Evolutionary conservation across 768 basidiomycete genomes (phyloP), one percentile per base, ranked within the genome.

Genomic region (Pleurotus giganteus): DNA sequence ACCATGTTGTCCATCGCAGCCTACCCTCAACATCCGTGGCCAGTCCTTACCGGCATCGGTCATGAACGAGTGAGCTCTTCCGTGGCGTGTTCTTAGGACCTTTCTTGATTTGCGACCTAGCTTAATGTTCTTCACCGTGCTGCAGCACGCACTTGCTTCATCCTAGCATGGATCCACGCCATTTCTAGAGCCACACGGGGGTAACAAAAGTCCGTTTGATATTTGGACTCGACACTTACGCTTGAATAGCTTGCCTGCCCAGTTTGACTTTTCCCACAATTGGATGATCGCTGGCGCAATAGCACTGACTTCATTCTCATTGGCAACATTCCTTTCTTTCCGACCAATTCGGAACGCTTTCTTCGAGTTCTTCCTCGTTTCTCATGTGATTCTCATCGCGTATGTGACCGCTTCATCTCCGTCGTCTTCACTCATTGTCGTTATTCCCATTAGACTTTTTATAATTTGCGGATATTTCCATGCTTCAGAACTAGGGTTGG

Each of bases 31-130:
- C 39, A n/a, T 41, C 12, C 4, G n/a, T 34, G 43, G 41, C 15
- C 49, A 81, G 80, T 71, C 61, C 47, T 82, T 45, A 83, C 80
- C 9, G 82, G 83, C 3, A 65, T 84, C 31, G 66, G 77, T 7
- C 81, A 83, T 55, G 83, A 84, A 62, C 79, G 76, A 68, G 75
- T 74, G 49, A 13, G 56, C 52, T 26, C 4, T 42, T 21, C 29
- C 37, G 51, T 29, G n/a, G 4, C 37, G 41, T 6, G 23, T 36
- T 24, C n/a, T 12, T 52, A 36, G 23, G n/a, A 43, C n/a, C 17
- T 36, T 19, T 47, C 39, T n/a, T 46, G 32, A 46, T 54, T 43
- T 15, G 39, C 28, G 42, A 15, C 34, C 12, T 55, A 78, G 75
- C 64, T 80, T 21, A 77, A 77, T 34, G 65, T 77, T 21, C 67